Evolutionary conservation across 306 rosid genomes (phyloP).

Genomic region (Leucaena leucocephala): DNA sequence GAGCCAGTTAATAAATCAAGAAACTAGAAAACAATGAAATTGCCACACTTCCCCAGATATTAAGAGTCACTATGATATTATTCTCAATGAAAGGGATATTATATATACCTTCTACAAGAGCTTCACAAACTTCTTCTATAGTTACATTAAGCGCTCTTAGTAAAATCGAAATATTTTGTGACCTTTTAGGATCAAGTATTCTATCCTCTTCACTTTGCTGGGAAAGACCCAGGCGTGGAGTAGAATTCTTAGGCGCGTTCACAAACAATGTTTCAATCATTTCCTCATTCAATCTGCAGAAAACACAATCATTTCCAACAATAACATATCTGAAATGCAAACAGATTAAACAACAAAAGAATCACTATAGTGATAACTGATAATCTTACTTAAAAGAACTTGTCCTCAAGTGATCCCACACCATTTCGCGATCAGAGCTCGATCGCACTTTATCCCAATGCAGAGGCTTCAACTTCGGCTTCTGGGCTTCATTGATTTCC

Average conservation of each 20-base stretch:
- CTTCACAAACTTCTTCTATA: conserved; percentile 90
- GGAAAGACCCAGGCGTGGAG: conserved; percentile 50
- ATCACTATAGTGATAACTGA: neutral
- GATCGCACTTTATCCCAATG: conserved; percentile 99
- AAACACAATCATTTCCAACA: conserved; percentile 13
- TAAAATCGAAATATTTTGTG: conserved; percentile 90
- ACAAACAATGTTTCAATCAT: conserved; percentile 90
- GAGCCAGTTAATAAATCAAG: neutral
- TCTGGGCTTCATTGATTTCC: conserved; percentile 53
- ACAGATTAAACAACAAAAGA: neutral
- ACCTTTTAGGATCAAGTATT: conserved; percentile 91
- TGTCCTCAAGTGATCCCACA: conserved; percentile 96
- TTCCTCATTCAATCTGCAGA: conserved; percentile 87
- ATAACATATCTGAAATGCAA: conserved; percentile 25
- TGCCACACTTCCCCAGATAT: neutral
- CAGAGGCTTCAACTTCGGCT: conserved; percentile 86
- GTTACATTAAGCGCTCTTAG: conserved; percentile 89
- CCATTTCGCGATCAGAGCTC: conserved; percentile 95
- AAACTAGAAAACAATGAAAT: neutral
- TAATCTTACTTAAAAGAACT: conserved; percentile 87
- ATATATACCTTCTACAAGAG: conserved; percentile 77
- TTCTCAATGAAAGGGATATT: neutral
- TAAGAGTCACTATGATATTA: neutral
- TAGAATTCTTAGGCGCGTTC: conserved; percentile 64
- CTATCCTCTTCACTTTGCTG: conserved; percentile 60